Evolutionary conservation across 371 early-diverging fungal species (phyloP).

Genomic region (Mucor circinelloides): DNA sequence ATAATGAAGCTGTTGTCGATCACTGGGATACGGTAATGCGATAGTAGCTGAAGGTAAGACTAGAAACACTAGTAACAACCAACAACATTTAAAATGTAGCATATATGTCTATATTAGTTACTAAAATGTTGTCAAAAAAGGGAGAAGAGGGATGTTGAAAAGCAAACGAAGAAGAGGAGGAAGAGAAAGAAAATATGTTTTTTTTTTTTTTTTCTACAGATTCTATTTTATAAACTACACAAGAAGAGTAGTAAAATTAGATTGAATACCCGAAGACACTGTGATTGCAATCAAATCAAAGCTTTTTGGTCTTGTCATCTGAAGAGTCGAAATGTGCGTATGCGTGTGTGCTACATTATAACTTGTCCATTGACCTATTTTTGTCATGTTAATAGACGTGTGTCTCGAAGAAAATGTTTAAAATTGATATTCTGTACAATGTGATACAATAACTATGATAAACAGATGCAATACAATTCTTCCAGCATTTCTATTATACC

Average conservation of each 20-base stretch:
- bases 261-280: neutral
- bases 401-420: neutral
- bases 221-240: neutral
- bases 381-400: neutral
- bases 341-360: neutral
- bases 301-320: neutral
- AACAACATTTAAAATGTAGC: constrained; percentile 1
- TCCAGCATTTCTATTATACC: neutral
- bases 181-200: neutral
- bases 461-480: neutral
- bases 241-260: neutral
- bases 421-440: neutral
- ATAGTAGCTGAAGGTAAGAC: neutral
- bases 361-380: neutral
- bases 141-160: neutral
- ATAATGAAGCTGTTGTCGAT: neutral
- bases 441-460: neutral
- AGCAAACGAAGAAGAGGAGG: neutral
- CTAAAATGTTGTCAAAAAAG: neutral
- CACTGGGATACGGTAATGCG: neutral
- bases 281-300: neutral
- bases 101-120: neutral
- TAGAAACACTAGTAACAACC: neutral
- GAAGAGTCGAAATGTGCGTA: too few relatives aligned
- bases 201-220: neutral